Percentiles rank a stretch among this genome's conserved stretches.
Conservation (phyloP, 495 filamentous ascomycete genomes). For the Penicillium bovifimosum region DNA sequence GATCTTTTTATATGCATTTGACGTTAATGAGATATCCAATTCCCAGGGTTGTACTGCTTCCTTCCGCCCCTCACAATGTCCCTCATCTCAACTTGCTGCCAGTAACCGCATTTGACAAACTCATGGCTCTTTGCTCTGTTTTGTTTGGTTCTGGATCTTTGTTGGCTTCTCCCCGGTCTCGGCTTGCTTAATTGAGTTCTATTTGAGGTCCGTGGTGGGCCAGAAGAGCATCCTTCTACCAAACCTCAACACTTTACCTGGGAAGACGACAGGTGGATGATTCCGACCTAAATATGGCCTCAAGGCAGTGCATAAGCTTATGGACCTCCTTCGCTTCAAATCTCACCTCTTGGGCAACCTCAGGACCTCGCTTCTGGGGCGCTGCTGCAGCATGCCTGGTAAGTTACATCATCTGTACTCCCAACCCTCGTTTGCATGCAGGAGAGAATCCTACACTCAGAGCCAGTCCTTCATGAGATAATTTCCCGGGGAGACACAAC, state of each 20-base stretch:
- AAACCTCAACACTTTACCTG: neutral
- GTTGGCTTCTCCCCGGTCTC: neutral
- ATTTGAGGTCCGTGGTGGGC: neutral
- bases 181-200: neutral
- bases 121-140: neutral
- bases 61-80: neutral
- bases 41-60: neutral
- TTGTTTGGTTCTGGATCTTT: neutral
- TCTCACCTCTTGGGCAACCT: conserved; percentile 12
- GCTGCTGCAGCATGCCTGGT: conserved; percentile 19
- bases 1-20: neutral
- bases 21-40: neutral
- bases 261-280: neutral
- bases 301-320: conserved; percentile 1
- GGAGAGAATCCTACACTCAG: conserved; percentile 10
- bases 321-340: neutral
- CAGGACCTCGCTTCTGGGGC: conserved; percentile 10
- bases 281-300: conserved; percentile 9
- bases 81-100: neutral
- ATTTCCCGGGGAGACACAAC: neutral
- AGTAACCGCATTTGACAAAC: neutral
- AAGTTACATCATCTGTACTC: conserved; percentile 19
- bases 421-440: conserved; percentile 8
- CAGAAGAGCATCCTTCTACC: neutral
- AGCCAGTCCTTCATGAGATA: neutral